Conservation (phyloP, 2,329 filamentous ascomycete species). For the Cladophialophora chaetospira region DNA sequence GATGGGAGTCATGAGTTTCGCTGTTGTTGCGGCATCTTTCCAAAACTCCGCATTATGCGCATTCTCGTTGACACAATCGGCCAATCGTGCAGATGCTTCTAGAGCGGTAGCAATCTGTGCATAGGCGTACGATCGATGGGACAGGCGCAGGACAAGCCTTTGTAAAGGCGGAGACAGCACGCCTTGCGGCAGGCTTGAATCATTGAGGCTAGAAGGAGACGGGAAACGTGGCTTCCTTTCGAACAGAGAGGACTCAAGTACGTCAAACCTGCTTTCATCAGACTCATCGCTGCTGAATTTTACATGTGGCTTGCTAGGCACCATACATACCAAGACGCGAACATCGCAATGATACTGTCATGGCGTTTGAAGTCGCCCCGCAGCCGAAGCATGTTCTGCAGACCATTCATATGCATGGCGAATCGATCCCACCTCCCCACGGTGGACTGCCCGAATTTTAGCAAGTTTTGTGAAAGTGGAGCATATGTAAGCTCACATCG, state of each 20-base stretch:
- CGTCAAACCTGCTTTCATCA: constrained; percentile 11
- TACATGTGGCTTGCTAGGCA: not conserved
- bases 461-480: not conserved
- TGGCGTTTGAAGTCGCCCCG: constrained; percentile 29
- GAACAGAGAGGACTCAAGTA: constrained; percentile 6
- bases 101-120: not conserved
- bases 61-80: constrained; percentile 5
- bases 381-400: constrained; percentile 28
- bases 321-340: constrained; percentile 12
- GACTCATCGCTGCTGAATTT: not conserved
- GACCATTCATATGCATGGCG: constrained; percentile 31
- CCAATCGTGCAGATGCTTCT: not conserved
- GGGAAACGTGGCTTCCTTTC: constrained; percentile 12
- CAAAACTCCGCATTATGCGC: constrained; percentile 1
- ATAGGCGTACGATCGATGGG: not conserved
- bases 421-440: constrained; percentile 32
- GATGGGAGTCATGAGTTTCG: constrained; percentile 9
- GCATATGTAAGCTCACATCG: constrained; percentile 28
- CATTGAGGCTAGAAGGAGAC: not conserved
- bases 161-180: not conserved
- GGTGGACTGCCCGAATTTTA: constrained; percentile 21
- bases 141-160: not conserved
- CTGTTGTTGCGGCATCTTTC: constrained; percentile 6
- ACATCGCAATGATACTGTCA: not conserved
- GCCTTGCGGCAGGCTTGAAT: not conserved